A percentile compares a stretch with the other conserved stretches of the same genome.
Evolutionary conservation across 331 rosid genomes (phyloP).

Genomic region (Cucumis variabilis): DNA sequence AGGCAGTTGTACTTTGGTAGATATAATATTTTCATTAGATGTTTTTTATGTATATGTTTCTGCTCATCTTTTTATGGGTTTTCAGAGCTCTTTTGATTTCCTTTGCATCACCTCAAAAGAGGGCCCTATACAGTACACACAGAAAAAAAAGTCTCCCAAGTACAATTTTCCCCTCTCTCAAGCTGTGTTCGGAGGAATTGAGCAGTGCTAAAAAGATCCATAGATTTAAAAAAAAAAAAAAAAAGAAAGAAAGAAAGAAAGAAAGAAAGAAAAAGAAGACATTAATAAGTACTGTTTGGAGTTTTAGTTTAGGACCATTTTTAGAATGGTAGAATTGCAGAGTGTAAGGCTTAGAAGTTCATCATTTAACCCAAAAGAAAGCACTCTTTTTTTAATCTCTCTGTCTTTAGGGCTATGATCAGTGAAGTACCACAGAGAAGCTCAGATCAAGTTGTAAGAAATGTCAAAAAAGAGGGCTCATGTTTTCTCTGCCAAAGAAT

Average conservation of each 20-base stretch:
- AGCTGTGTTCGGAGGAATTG: conserved; percentile 19
- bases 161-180: neutral
- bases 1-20: conserved; percentile 33
- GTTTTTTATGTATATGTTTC: neutral
- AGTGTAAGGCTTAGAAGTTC: conserved; percentile 1
- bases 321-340: conserved; percentile 9
- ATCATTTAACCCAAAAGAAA: conserved; percentile 21
- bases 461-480: neutral
- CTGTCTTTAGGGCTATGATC: neutral
- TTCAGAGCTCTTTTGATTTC: neutral
- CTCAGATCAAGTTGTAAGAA: conserved; percentile 19
- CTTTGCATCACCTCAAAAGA: conserved; percentile 9
- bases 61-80: conserved; percentile 2
- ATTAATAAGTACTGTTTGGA: conserved; percentile 22
- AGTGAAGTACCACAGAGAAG: conserved; percentile 22
- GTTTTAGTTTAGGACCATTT: conserved; percentile 32
- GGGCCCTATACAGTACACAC: neutral
- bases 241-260: too few species aligned
- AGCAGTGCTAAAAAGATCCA: conserved; percentile 24
- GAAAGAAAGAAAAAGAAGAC: neutral
- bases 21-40: conserved; percentile 14
- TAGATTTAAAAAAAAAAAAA: neutral
- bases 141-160: neutral
- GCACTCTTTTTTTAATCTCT: neutral
- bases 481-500: conserved; percentile 22